Conservation (phyloP, 768 basidiomycete genomes). For the Xanthoconium purpureum region DNA sequence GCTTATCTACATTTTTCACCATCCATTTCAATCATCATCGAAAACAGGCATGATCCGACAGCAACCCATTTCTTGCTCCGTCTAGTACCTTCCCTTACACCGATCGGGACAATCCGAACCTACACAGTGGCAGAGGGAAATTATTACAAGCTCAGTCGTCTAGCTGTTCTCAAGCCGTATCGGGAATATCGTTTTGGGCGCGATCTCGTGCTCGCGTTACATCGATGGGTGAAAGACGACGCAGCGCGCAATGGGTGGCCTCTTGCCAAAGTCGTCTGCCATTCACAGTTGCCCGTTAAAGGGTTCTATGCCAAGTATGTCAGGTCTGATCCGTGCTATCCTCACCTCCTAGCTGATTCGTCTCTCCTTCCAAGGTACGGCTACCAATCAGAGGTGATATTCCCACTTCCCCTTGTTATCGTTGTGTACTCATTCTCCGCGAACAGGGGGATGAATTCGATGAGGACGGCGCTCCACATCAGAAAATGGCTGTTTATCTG, state of each 20-base stretch:
- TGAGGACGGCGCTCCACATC: constrained; percentile 84
- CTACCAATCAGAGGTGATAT: constrained; percentile 61
- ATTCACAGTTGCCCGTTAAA: constrained; percentile 70
- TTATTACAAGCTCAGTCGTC: constrained; percentile 72
- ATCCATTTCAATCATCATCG: constrained; percentile 7
- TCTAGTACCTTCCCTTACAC: constrained; percentile 53
- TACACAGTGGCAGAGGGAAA: constrained; percentile 34
- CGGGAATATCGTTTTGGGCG: constrained; percentile 64
- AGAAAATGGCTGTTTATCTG: constrained; percentile 69
- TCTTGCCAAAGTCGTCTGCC: constrained; percentile 47
- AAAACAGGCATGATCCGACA: constrained; percentile 53
- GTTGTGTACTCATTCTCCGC: constrained; percentile 23
- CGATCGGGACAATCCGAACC: constrained; percentile 70
- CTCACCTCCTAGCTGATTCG: constrained; percentile 11
- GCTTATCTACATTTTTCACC: constrained; percentile 8
- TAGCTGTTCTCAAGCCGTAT: constrained; percentile 65
- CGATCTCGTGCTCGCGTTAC: constrained; percentile 59
- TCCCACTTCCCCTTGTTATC: constrained; percentile 14
- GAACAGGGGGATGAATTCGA: constrained; percentile 69
- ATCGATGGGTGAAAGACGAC: constrained; percentile 54
- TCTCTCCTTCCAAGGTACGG: constrained; percentile 52
- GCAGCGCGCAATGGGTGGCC: constrained; percentile 23
- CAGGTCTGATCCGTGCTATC: constrained; percentile 8
- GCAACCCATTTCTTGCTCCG: constrained; percentile 74
- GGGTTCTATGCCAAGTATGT: constrained; percentile 73